Base-by-base conservation (phyloP, 2,329 filamentous ascomycete species). In the Penicillium frequentans region DNA sequence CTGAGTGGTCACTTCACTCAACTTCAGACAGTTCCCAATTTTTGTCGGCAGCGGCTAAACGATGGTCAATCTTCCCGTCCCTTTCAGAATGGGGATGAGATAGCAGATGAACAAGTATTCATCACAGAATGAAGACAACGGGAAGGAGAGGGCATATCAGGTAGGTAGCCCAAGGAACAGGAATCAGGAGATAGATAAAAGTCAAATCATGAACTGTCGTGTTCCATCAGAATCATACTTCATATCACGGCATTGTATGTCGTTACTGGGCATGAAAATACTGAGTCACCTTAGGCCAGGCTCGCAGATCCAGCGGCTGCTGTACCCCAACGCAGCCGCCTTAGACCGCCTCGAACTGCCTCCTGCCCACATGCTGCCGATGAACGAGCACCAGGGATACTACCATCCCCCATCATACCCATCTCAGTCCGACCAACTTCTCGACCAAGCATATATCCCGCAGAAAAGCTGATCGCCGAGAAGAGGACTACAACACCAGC, bases 401-500 rank as follows among this genome's bases (percentile, higher is more conserved):
- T 58, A 14, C 63, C 62, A 48, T 71, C 68, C 11, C 66, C 64
- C 45, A 70, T 64, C 31, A 68, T 67, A 23, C 64, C 70, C 42
- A 72, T 78, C 65, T 87, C 84, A 3, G 81, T 73, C 51, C 79
- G 76, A 1, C 84, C 84, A 5, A 83, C 79, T 61, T 87, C 85
- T 54, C 80, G 80, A 11, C 86, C 86, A 14, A 86, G 77, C 14
- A 83, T 81, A 64, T 87, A 88, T 1, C 86, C 86, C 4, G 86
- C 85, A 1, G 83, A 84, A 69, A 88, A 88, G 64, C 84, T 86
- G 59, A 88, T 81, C 2, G 85, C 86, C 16, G 83, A 85, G 54
- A 88, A 82, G 0, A 87, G 77, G 2, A 88, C 83, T 1, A 88
- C 83, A 19, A 88, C 84, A 2, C 86, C 85, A 0, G 86, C 86